Evolutionary conservation across 805 yeast genomes (phyloP).

Genomic region (Ogataea naganishii): DNA sequence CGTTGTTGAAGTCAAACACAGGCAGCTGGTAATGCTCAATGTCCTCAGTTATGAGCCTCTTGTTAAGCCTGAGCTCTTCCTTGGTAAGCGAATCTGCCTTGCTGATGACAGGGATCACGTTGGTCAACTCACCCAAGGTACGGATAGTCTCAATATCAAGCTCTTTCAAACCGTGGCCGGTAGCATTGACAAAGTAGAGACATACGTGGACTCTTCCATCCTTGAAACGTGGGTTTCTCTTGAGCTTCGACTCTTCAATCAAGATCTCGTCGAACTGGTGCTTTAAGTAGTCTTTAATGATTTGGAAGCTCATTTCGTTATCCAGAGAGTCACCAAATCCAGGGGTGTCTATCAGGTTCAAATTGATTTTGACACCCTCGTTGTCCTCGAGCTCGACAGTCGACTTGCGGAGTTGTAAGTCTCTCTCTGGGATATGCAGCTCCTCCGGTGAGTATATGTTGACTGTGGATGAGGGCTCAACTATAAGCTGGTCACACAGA

Average conservation of each 20-base stretch:
- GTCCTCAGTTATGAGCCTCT: conserved; percentile 68
- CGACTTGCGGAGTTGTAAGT: conserved; percentile 63
- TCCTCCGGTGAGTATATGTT: conserved; percentile 32
- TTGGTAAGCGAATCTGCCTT: conserved; percentile 74
- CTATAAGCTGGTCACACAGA: conserved; percentile 81
- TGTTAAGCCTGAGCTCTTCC: conserved; percentile 62
- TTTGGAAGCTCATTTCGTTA: conserved; percentile 56
- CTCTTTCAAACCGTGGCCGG: conserved; percentile 60
- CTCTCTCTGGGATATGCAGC: conserved; percentile 36
- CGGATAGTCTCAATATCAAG: conserved; percentile 68
- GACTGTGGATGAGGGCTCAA: conserved; percentile 54
- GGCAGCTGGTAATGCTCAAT: conserved; percentile 63
- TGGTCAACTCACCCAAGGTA: conserved; percentile 60
- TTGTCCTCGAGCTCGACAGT: conserved; percentile 80
- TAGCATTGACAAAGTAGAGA: conserved; percentile 65
- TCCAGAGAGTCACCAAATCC: conserved; percentile 73
- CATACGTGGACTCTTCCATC: conserved; percentile 79
- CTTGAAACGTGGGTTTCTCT: conserved; percentile 78
- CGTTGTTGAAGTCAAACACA: conserved; percentile 68
- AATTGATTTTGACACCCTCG: conserved; percentile 73
- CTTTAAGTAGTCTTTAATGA: conserved; percentile 69
- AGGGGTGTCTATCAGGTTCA: conserved; percentile 75
- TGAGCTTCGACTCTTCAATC: conserved; percentile 71
- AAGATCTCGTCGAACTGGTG: conserved; percentile 80
- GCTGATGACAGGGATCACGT: conserved; percentile 75